These are phyloP conservation scores for Sechiopsis laciniata DNA, from an alignment of 306 rosid genomes.

Conservation along the genomic window DNA sequence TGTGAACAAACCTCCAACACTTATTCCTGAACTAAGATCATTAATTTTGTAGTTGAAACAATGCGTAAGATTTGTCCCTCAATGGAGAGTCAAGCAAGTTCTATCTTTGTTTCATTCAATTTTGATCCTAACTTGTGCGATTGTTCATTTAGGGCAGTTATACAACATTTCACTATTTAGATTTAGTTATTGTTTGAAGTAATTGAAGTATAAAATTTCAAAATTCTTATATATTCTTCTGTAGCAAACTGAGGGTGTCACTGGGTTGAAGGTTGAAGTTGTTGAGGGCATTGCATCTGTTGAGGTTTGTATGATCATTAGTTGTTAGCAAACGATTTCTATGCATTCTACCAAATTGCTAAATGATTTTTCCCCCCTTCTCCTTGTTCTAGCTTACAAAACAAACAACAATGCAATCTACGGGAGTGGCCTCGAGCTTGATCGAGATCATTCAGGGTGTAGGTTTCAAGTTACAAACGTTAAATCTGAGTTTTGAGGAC, in stretches of 20 bases:
- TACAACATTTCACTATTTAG: neutral
- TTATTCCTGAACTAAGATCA: too few relatives aligned
- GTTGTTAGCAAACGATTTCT: neutral
- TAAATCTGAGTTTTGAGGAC: constrained; percentile 74
- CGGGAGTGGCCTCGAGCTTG: constrained; percentile 83
- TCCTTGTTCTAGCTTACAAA: constrained; percentile 52
- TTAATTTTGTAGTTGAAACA: too few relatives aligned
- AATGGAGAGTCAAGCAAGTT: too few relatives aligned
- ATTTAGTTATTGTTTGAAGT: neutral
- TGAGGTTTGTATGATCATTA: constrained; percentile 40
- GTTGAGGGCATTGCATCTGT: constrained; percentile 67
- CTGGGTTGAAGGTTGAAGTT: constrained; percentile 53
- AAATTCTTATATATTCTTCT: neutral
- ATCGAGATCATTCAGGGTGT: constrained; percentile 71
- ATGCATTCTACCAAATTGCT: neutral
- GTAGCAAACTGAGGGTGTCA: constrained; percentile 52
- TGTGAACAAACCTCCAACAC: too few relatives aligned
- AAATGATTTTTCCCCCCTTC: neutral
- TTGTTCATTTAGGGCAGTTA: too few relatives aligned
- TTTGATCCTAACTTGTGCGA: too few relatives aligned
- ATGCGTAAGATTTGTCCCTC: too few relatives aligned
- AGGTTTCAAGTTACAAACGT: constrained; percentile 78
- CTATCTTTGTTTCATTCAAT: too few relatives aligned
- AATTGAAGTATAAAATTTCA: neutral
- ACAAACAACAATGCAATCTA: constrained; percentile 79